Evolutionary conservation across 495 filamentous ascomycete genomes (phyloP).

Genomic region (Aspergillus avenaceus): DNA sequence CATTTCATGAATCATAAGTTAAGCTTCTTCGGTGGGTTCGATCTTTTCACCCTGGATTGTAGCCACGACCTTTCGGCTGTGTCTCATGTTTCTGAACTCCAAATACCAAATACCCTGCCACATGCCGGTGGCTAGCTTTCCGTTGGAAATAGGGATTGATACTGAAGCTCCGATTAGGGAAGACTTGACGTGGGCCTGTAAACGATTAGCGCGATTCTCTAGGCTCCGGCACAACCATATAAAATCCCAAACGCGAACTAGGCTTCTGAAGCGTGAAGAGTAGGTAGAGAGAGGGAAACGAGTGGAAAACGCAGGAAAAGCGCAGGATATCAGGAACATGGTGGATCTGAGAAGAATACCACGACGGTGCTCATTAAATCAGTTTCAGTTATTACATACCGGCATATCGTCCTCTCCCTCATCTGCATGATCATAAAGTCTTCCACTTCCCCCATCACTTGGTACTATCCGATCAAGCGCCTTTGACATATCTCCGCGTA

Average conservation of each 20-base stretch:
- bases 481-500: constrained; percentile 86
- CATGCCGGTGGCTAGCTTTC: constrained; percentile 66
- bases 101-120: constrained; percentile 91
- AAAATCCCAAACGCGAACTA: too few relatives aligned
- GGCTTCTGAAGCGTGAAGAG: too few relatives aligned
- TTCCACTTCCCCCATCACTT: constrained; percentile 65
- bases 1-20: constrained; percentile 17
- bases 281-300: too few relatives aligned
- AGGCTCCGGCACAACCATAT: too few relatives aligned
- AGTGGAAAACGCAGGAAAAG: too few relatives aligned
- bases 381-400: constrained; percentile 36
- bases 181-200: constrained; percentile 84
- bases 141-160: constrained; percentile 83
- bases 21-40: constrained; percentile 27
- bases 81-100: constrained; percentile 77
- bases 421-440: constrained; percentile 79
- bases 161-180: constrained; percentile 84
- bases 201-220: constrained; percentile 1
- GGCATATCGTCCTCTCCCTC: constrained; percentile 94
- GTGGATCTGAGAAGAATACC: too few relatives aligned
- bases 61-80: constrained; percentile 77
- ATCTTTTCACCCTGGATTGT: constrained; percentile 92
- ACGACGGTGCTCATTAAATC: too few relatives aligned
- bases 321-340: too few relatives aligned
- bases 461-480: constrained; percentile 85